Conservation (phyloP, 2,329 filamentous ascomycete species). For the Westerdykella ornata region DNA sequence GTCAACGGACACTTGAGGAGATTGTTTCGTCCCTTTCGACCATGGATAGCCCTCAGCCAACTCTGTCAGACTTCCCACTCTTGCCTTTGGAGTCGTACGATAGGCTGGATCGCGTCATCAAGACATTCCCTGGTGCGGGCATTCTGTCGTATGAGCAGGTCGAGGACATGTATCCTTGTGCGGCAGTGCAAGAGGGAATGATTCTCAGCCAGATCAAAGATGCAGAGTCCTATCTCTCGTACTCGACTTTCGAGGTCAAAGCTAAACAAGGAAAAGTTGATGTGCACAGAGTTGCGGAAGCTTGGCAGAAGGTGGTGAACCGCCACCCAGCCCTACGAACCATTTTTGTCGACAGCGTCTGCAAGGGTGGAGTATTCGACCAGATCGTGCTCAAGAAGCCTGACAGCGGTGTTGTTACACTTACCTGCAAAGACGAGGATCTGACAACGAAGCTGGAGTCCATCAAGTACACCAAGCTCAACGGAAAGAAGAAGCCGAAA, state of each 20-base stretch:
- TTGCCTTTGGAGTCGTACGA: conserved; percentile 28
- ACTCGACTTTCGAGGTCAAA: conserved; percentile 25
- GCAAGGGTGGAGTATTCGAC: conserved; percentile 32
- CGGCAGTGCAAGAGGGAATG: conserved; percentile 30
- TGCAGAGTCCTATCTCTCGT: conserved; percentile 27
- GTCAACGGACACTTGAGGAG: conserved; percentile 27
- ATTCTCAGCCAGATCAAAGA: conserved; percentile 29
- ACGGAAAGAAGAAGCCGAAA: conserved; percentile 24
- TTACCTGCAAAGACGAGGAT: conserved; percentile 21
- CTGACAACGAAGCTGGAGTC: conserved; percentile 16
- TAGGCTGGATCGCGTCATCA: conserved; percentile 24
- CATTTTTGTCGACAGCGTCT: conserved; percentile 31
- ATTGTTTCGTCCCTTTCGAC: conserved; percentile 19
- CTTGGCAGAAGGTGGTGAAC: conserved; percentile 30
- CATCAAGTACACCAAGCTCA: conserved; percentile 21
- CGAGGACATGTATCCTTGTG: conserved; percentile 31
- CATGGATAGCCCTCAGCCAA: conserved; percentile 22
- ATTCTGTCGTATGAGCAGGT: conserved; percentile 19
- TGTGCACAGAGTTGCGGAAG: conserved; percentile 14
- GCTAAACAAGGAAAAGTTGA: conserved; percentile 18
- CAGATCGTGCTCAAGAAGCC: conserved; percentile 28
- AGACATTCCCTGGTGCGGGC: conserved; percentile 18
- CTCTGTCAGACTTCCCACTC: conserved; percentile 28
- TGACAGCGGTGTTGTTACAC: conserved; percentile 18
- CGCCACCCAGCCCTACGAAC: conserved; percentile 31